These are phyloP conservation scores for Pseudofabraea citricarpa DNA, from an alignment of 2,329 filamentous ascomycete genomes.

Conservation along the genomic window DNA sequence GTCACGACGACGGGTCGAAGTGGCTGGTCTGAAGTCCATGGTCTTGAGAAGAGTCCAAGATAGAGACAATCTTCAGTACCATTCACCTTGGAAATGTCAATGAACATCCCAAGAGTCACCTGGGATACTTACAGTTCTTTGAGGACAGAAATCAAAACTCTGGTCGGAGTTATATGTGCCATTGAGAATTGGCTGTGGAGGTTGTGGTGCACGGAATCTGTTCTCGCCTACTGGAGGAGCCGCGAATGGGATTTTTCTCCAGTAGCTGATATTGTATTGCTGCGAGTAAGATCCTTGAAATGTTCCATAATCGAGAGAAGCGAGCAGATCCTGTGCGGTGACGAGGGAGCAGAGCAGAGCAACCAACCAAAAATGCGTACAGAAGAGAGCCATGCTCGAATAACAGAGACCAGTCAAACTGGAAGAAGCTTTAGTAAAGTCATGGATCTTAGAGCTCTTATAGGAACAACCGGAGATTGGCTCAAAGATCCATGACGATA, in stretches of 20 bases:
- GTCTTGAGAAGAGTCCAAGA: constrained; percentile 53
- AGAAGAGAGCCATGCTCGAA: too few relatives aligned
- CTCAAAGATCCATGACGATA: too few relatives aligned
- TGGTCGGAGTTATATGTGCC: constrained; percentile 50
- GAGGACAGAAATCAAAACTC: constrained; percentile 52
- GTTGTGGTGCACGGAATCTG: constrained; percentile 57
- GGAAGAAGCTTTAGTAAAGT: too few relatives aligned
- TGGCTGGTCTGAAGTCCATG: constrained; percentile 41
- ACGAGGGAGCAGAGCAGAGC: too few relatives aligned
- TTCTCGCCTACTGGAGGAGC: constrained; percentile 52
- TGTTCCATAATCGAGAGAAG: constrained; percentile 41
- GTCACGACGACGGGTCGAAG: constrained; percentile 53
- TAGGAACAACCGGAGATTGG: too few relatives aligned
- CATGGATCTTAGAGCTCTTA: too few relatives aligned
- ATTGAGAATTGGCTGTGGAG: constrained; percentile 41
- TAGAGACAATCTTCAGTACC: constrained; percentile 58
- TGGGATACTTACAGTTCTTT: constrained; percentile 39
- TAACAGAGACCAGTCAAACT: too few relatives aligned
- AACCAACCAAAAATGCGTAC: too few relatives aligned
- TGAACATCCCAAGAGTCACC: neutral
- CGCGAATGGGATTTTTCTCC: constrained; percentile 56
- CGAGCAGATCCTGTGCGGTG: constrained; percentile 32
- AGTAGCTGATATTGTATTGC: constrained; percentile 53
- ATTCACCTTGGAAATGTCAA: constrained; percentile 31
- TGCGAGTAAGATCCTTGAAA: constrained; percentile 48